Evolutionary conservation across 176 grass and related monocot genomes (phyloP).

Genomic region (Aegilops longissima): DNA sequence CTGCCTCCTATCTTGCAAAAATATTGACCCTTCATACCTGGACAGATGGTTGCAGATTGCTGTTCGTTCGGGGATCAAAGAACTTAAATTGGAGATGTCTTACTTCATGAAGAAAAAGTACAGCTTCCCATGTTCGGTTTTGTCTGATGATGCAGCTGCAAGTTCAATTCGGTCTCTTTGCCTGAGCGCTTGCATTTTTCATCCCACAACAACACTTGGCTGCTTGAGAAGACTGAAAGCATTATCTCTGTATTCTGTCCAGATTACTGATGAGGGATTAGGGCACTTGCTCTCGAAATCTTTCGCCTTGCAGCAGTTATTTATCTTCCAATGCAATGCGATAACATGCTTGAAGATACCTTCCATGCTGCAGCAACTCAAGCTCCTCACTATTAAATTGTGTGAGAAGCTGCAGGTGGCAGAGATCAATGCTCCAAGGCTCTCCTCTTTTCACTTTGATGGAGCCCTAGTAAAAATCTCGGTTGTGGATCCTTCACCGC

Average conservation of each 20-base stretch:
- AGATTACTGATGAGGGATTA: background rate
- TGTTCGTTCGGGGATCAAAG: background rate
- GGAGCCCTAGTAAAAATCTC: background rate
- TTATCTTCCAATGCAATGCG: background rate
- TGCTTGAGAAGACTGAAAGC: background rate
- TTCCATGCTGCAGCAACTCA: background rate
- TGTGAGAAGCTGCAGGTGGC: background rate
- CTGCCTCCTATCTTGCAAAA: background rate
- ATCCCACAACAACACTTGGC: background rate
- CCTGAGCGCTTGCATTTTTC: background rate
- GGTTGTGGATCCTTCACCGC: background rate
- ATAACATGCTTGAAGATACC: background rate
- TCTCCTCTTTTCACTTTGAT: background rate
- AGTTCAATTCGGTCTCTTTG: background rate
- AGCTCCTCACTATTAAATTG: background rate
- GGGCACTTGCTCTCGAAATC: background rate
- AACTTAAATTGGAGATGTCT: background rate
- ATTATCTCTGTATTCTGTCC: background rate
- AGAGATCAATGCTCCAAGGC: background rate
- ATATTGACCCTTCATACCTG: background rate
- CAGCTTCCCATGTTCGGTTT: background rate
- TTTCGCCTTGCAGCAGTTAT: background rate
- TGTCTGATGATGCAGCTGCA: background rate
- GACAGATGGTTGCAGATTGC: background rate
- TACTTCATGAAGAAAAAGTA: background rate